phyloP scores from a whole-genome alignment of 1,284 basidiomycete genomes.

The Exobasidium cylindrosporum region DNA sequence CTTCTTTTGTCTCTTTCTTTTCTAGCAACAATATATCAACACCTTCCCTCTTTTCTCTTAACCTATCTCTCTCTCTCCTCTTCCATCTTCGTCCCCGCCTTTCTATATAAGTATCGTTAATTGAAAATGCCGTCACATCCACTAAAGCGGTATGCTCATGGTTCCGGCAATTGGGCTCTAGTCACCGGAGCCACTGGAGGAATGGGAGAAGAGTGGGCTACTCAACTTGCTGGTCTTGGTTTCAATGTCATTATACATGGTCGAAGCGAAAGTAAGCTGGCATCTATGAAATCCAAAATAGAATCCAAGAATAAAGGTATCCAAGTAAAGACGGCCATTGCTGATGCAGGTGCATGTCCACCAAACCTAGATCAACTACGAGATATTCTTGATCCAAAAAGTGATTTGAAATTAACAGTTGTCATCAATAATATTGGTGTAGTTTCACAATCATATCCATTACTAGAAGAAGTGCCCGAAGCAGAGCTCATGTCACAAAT shows the following conservation, averaged over 20 bases:
- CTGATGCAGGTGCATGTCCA: slow-evolving; percentile 17
- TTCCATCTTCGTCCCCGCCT: too few relatives aligned
- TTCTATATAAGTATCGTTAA: not conserved
- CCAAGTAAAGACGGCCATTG: slow-evolving; percentile 12
- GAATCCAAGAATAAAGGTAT: slow-evolving; percentile 1
- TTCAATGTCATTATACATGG: slow-evolving; percentile 31
- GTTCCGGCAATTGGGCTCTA: slow-evolving; percentile 10
- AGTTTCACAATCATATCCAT: slow-evolving; percentile 10
- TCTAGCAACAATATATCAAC: too few relatives aligned
- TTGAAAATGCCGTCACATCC: slow-evolving; percentile 7
- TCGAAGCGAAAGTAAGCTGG: slow-evolving; percentile 21
- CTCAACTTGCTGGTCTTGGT: slow-evolving; percentile 20
- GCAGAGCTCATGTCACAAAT: slow-evolving; percentile 14
- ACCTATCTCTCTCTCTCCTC: not conserved
- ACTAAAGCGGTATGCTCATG: slow-evolving; percentile 4
- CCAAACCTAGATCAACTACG: slow-evolving; percentile 6
- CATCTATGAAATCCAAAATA: slow-evolving; percentile 11
- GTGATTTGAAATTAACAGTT: slow-evolving; percentile 14
- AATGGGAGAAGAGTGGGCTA: slow-evolving; percentile 26
- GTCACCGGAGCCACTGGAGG: slow-evolving; percentile 25
- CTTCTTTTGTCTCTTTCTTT: too few relatives aligned
- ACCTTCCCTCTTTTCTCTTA: not conserved
- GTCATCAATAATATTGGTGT: slow-evolving; percentile 21
- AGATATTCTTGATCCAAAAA: slow-evolving; percentile 5
- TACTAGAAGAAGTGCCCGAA: slow-evolving; percentile 15